Conservation (phyloP, 352 stramenopile genomes). For the Elongisporangium senticosum region DNA sequence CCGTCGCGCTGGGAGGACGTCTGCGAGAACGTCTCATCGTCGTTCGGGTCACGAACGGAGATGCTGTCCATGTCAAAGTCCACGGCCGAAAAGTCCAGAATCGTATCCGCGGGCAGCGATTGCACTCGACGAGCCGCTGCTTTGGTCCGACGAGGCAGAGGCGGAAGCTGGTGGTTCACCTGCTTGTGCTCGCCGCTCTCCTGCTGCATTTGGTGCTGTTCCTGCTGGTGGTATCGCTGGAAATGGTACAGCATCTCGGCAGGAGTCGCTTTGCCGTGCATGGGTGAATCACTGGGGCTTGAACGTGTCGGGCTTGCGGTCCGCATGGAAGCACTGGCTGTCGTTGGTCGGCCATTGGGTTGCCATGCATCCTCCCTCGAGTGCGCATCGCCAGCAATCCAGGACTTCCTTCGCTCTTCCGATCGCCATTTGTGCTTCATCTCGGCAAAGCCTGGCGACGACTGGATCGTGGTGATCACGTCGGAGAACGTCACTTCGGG, state of each 20-base stretch:
- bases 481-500: conserved; percentile 74
- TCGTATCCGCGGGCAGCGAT: conserved; percentile 48
- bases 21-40: conserved; percentile 63
- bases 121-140: conserved; percentile 40
- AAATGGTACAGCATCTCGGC: conserved; percentile 12
- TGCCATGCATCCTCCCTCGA: neutral
- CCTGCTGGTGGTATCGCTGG: conserved; percentile 10
- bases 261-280: neutral
- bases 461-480: conserved; percentile 60
- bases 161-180: conserved; percentile 26
- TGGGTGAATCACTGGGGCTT: neutral
- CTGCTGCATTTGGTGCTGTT: conserved; percentile 17
- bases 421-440: conserved; percentile 39
- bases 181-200: conserved; percentile 5
- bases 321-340: neutral
- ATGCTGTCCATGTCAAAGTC: conserved; percentile 85
- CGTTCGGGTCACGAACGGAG: conserved; percentile 55
- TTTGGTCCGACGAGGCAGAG: conserved; percentile 19
- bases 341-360: neutral
- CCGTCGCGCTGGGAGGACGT: conserved; percentile 65
- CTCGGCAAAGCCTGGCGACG: conserved; percentile 34
- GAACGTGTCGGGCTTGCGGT: neutral
- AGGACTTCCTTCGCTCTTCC: conserved; percentile 68
- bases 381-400: conserved; percentile 50
- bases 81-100: conserved; percentile 37